Evolutionary conservation across 2,329 filamentous ascomycete genomes (phyloP).

Genomic region (Setomelanomma holmii): DNA sequence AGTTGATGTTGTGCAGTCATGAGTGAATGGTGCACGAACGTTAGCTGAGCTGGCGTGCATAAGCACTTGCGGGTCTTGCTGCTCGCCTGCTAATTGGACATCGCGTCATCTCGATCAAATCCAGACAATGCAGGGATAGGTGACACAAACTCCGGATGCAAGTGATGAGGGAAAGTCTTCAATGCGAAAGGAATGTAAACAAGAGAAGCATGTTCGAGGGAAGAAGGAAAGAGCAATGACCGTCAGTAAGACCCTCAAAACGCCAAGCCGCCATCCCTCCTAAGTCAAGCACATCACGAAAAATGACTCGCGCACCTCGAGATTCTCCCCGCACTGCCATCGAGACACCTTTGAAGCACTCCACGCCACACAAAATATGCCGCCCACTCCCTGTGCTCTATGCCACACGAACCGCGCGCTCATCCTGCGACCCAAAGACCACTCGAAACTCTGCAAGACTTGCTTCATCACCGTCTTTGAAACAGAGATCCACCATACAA

Average conservation of each 20-base stretch:
- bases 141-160: neutral
- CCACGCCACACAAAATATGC: constrained; percentile 62
- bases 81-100: neutral
- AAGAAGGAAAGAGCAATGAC: too few species aligned
- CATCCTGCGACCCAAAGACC: constrained; percentile 93
- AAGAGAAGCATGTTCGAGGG: too few species aligned
- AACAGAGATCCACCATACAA: constrained; percentile 91
- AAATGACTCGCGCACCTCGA: constrained; percentile 3
- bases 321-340: constrained; percentile 4
- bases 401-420: constrained; percentile 81
- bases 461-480: constrained; percentile 93
- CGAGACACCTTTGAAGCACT: constrained; percentile 1
- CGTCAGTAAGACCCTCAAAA: too few species aligned
- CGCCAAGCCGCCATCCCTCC: too few species aligned
- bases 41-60: neutral
- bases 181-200: too few species aligned
- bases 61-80: neutral
- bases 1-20: too few species aligned
- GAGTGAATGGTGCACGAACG: too few species aligned
- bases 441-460: constrained; percentile 86
- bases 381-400: constrained; percentile 75
- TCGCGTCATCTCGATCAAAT: neutral
- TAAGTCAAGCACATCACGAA: neutral
- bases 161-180: too few species aligned
- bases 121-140: neutral